These are phyloP conservation scores for Candida arabinofermentans DNA, from an alignment of 805 yeast species.

Conservation along the genomic window DNA sequence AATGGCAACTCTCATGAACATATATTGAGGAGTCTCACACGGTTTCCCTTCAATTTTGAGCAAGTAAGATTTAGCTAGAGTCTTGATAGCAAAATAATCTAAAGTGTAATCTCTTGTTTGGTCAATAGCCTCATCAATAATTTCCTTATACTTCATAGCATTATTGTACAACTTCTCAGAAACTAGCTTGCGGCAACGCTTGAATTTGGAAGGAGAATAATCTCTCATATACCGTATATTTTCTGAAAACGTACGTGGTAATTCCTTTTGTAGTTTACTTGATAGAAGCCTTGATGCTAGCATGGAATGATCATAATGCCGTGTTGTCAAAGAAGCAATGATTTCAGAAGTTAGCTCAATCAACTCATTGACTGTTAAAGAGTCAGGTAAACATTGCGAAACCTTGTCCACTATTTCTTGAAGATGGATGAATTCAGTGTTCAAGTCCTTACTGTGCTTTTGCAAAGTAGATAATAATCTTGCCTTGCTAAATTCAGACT, in stretches of 20 bases:
- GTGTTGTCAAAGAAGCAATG: slow-evolving; percentile 90
- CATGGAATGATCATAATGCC: slow-evolving; percentile 89
- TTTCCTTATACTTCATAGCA: slow-evolving; percentile 55
- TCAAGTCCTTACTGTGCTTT: slow-evolving; percentile 31
- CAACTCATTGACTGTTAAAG: slow-evolving; percentile 40
- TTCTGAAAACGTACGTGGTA: slow-evolving; percentile 72
- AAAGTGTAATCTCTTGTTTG: slow-evolving; percentile 71
- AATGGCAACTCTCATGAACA: slow-evolving; percentile 86
- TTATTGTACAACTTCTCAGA: slow-evolving; percentile 54
- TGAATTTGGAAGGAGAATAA: slow-evolving; percentile 70
- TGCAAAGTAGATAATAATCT: slow-evolving; percentile 8
- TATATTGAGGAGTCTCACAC: slow-evolving; percentile 90
- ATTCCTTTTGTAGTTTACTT: slow-evolving; percentile 77
- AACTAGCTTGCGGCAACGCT: slow-evolving; percentile 57
- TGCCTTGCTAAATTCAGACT: slow-evolving; percentile 9
- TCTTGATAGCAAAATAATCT: slow-evolving; percentile 86
- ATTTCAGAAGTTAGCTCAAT: slow-evolving; percentile 73
- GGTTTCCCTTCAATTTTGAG: slow-evolving; percentile 58
- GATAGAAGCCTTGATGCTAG: slow-evolving; percentile 90
- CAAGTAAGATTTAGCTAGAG: slow-evolving; percentile 84
- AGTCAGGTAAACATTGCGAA: slow-evolving; percentile 45
- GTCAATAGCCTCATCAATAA: slow-evolving; percentile 64
- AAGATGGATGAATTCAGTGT: slow-evolving; percentile 40
- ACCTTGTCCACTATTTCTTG: slow-evolving; percentile 45
- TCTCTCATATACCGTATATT: slow-evolving; percentile 61